Percentiles rank a stretch among this genome's conserved stretches.
These are phyloP conservation scores for Aquilaria agallochum DNA, from an alignment of 441 rosid genomes.

Conservation along the genomic window DNA sequence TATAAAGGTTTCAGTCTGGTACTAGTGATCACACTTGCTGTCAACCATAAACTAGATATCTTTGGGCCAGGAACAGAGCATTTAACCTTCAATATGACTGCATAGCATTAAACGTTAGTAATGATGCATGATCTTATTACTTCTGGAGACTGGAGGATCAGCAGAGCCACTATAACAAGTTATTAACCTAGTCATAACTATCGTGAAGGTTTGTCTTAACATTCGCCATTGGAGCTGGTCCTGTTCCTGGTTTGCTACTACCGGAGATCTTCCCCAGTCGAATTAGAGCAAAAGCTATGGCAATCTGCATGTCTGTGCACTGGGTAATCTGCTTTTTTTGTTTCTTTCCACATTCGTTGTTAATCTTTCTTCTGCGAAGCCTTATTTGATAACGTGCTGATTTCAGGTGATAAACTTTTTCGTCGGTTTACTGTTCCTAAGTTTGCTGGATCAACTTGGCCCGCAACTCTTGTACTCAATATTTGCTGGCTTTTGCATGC, in stretches of 20 bases:
- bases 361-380: slow-evolving; percentile 2
- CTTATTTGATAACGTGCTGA: not conserved
- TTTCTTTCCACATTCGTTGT: slow-evolving; percentile 1
- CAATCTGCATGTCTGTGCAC: slow-evolving; percentile 69
- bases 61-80: not conserved
- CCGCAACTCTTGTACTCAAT: slow-evolving; percentile 48
- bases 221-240: slow-evolving; percentile 73
- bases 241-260: slow-evolving; percentile 68
- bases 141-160: not conserved
- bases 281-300: slow-evolving; percentile 76
- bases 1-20: too few species aligned
- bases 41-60: too few species aligned
- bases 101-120: not conserved
- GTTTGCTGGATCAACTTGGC: slow-evolving; percentile 56
- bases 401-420: slow-evolving; percentile 71
- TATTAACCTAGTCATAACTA: slow-evolving; percentile 1
- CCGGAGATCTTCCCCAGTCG: slow-evolving; percentile 71
- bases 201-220: slow-evolving; percentile 55
- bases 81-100: slow-evolving; percentile 1
- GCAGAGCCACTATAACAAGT: not conserved
- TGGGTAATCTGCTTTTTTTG: slow-evolving; percentile 47
- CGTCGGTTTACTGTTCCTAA: slow-evolving; percentile 65
- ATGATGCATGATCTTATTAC: not conserved
- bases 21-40: too few species aligned
- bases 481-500: slow-evolving; percentile 51